These are phyloP conservation scores for Endocalyx cinctus DNA, from an alignment of 2,329 filamentous ascomycete species.

Conservation along the genomic window DNA sequence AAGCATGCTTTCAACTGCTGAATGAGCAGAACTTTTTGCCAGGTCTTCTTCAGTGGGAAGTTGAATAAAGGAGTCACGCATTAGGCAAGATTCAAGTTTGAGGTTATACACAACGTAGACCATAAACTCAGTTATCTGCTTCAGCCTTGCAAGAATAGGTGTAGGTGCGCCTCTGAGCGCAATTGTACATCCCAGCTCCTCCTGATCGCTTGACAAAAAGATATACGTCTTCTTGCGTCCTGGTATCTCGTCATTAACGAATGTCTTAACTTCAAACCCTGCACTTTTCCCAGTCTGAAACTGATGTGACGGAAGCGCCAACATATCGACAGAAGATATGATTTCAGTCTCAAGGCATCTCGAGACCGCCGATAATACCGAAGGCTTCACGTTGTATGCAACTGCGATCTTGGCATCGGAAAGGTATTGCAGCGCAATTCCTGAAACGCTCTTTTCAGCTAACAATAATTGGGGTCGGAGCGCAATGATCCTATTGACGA, in stretches of 20 bases:
- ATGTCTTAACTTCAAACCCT: conserved; percentile 94
- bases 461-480: conserved; percentile 80
- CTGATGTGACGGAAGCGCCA: conserved; percentile 63
- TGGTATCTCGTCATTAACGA: conserved; percentile 69
- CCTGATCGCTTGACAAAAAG: conserved; percentile 84
- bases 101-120: conserved; percentile 98
- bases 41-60: conserved; percentile 61
- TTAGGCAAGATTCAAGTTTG: conserved; percentile 88
- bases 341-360: conserved; percentile 88
- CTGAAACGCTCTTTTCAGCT: conserved; percentile 90
- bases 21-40: conserved; percentile 31
- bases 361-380: conserved; percentile 91
- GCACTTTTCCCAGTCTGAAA: conserved; percentile 75
- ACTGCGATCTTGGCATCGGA: conserved; percentile 88
- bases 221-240: conserved; percentile 91
- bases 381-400: conserved; percentile 93
- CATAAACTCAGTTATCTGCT: conserved; percentile 97
- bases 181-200: conserved; percentile 91
- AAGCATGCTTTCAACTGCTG: conserved; percentile 31
- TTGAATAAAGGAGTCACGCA: conserved; percentile 87
- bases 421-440: conserved; percentile 82
- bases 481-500: conserved; percentile 86
- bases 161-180: conserved; percentile 78
- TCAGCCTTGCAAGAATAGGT: conserved; percentile 69
- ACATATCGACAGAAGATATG: conserved; percentile 91